phyloP scores from a whole-genome alignment of 768 basidiomycete genomes.

The Xerocomus spinulosus region DNA sequence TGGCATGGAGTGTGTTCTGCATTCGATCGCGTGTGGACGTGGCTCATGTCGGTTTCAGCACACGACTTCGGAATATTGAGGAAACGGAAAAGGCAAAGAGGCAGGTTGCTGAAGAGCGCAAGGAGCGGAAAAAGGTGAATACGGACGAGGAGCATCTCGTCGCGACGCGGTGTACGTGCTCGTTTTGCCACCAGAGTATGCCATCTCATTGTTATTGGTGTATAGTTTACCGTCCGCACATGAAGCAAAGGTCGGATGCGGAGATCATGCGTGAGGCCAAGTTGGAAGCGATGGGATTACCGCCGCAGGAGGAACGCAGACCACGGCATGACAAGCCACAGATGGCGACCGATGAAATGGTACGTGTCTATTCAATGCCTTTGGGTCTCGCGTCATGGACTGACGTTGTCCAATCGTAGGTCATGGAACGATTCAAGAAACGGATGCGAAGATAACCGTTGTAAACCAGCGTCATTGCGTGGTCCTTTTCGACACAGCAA shows the following conservation, averaged over 20 bases:
- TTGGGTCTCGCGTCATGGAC: background rate
- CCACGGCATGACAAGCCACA: conserved; percentile 56
- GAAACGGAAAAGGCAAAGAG: conserved; percentile 97
- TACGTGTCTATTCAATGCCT: conserved; percentile 32
- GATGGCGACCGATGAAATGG: conserved; percentile 89
- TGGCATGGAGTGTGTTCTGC: conserved; percentile 88
- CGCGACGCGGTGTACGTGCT: conserved; percentile 75
- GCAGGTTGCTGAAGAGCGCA: conserved; percentile 68
- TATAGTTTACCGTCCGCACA: conserved; percentile 79
- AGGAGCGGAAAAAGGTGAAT: conserved; percentile 49
- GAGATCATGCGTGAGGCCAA: conserved; percentile 87
- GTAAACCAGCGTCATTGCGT: background rate
- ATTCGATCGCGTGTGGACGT: background rate
- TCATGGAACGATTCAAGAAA: conserved; percentile 98
- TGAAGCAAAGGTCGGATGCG: conserved; percentile 80
- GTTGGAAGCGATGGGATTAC: conserved; percentile 77
- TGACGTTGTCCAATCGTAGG: conserved; percentile 38
- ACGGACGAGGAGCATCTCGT: conserved; percentile 81
- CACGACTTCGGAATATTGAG: conserved; percentile 91
- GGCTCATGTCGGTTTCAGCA: conserved; percentile 38
- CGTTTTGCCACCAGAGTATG: background rate
- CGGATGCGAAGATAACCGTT: conserved; percentile 68
- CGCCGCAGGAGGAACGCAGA: conserved; percentile 38
- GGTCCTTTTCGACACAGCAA: background rate
- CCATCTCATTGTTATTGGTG: background rate